Evolutionary conservation across 805 yeast species (phyloP), one percentile per base, ranked within the genome.

Genomic region (Pichia thaimueangensis): DNA sequence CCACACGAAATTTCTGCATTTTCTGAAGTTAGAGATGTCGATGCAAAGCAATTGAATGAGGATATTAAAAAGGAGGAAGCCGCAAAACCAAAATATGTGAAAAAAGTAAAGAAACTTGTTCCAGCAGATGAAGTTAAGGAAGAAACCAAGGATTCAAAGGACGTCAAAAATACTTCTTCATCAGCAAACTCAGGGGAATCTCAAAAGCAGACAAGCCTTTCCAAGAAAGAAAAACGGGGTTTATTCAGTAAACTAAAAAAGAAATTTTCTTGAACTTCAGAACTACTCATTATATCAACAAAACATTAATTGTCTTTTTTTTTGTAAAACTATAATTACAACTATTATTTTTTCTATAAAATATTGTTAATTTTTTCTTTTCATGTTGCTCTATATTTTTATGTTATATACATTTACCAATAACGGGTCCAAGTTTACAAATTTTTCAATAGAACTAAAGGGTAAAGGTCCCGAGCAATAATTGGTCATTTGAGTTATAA

Each of bases 1-100:
- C 72, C 86, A 16, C 73, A 71, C 34, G 71, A 76, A n/a, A 75
- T 86, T 53, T 68, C 74, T 45, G 95, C 79, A 37, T 82, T 87
- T 56, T 62, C 64, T 36, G 73, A 78, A 51, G 70, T 79, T 20
- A 66, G 74, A 47, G 70, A 73, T 41, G 82, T 76, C 24, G 76
- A 78, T 53, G 76, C 82, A 23, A 67, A 74, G 59, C 69, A 74
- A 39, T 69, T 84, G 51, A 82, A 82, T 52, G 75, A 62, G 15
- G 39, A 35, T 12, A 40, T 41, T 4, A 36, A 30, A 27, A 28
- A 27, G 13, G 35, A 45, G 34, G 42, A 45, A n/a, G 42, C 29
- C 15, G 33, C 22, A 3, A 34, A 46, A 23, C 30, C 46, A 11
- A 47, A 47, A 30, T 47, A 47, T 24, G 51, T 47, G 7, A 47